phyloP scores from a whole-genome alignment of 2,329 filamentous ascomycete genomes.

The Chalaropsis ovoidea region DNA sequence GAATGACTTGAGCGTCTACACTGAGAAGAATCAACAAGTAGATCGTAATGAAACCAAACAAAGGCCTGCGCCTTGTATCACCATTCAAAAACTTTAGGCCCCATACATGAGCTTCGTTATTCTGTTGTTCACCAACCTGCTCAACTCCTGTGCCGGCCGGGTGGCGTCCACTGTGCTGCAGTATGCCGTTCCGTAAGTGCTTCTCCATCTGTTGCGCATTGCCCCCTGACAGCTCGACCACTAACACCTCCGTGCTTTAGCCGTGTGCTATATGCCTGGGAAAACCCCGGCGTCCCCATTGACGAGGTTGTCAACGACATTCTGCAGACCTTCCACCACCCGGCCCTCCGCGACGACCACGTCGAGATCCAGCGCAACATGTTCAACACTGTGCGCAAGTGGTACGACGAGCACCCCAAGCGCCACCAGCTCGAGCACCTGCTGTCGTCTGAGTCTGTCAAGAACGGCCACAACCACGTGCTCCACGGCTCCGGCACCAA shows the following conservation, averaged over 20 bases:
- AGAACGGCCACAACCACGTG: slow-evolving; percentile 69
- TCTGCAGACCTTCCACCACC: slow-evolving; percentile 79
- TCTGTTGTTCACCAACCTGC: slow-evolving; percentile 66
- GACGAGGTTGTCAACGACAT: slow-evolving; percentile 77
- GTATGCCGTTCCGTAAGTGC: slow-evolving; percentile 68
- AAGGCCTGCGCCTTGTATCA: neutral
- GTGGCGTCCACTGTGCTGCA: slow-evolving; percentile 67
- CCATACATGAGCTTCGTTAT: too few relatives aligned
- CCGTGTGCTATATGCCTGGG: slow-evolving; percentile 84
- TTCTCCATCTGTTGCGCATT: slow-evolving; percentile 30
- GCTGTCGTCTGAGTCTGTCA: slow-evolving; percentile 76
- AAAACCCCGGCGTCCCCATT: slow-evolving; percentile 71
- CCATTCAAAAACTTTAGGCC: too few relatives aligned
- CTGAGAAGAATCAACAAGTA: neutral
- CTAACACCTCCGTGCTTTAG: slow-evolving; percentile 16
- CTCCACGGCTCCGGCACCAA: slow-evolving; percentile 33
- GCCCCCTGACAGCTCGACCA: slow-evolving; percentile 24
- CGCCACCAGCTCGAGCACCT: slow-evolving; percentile 59
- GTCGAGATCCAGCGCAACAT: slow-evolving; percentile 77
- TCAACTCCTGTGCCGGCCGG: slow-evolving; percentile 67
- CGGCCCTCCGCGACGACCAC: slow-evolving; percentile 63
- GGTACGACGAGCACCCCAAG: slow-evolving; percentile 61
- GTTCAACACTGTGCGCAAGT: slow-evolving; percentile 75
- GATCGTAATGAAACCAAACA: neutral
- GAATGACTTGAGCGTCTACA: slow-evolving; percentile 46